These are phyloP conservation scores for Mesembryanthemum crystallinum DNA, from an alignment of 148 eudicot species.

Conservation along the genomic window DNA sequence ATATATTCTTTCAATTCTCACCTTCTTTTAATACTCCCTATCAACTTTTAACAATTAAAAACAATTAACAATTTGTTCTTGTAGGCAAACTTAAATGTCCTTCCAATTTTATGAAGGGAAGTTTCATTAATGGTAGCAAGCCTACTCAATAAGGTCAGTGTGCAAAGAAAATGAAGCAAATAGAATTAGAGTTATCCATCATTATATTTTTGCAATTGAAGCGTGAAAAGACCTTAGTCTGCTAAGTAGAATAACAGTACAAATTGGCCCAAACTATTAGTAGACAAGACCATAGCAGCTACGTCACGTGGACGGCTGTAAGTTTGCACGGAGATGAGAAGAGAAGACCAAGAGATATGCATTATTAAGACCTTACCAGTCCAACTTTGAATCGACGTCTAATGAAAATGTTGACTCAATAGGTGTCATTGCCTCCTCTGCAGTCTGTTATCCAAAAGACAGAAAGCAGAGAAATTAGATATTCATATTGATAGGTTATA, in stretches of 20 bases:
- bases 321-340: background rate
- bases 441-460: conserved; percentile 54
- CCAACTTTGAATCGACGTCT: conserved; percentile 78
- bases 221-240: background rate
- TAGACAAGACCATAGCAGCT: background rate
- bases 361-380: conserved; percentile 54
- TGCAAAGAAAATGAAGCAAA: too few relatives aligned
- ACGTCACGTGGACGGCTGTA: background rate
- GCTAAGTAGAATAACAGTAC: too few relatives aligned
- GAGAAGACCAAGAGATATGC: background rate
- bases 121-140: too few relatives aligned
- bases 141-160: too few relatives aligned
- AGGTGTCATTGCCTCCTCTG: conserved; percentile 97
- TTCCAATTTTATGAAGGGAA: too few relatives aligned
- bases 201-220: background rate
- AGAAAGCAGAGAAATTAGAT: background rate
- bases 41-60: background rate
- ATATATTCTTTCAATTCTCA: too few relatives aligned
- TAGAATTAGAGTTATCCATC: background rate
- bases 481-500: too few relatives aligned
- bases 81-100: too few relatives aligned
- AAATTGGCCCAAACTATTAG: background rate
- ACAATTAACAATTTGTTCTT: too few relatives aligned
- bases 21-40: background rate
- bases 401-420: conserved; percentile 91